These are phyloP conservation scores for Amaranthus tricolor DNA, from an alignment of 179 eudicot species.

Conservation along the genomic window DNA sequence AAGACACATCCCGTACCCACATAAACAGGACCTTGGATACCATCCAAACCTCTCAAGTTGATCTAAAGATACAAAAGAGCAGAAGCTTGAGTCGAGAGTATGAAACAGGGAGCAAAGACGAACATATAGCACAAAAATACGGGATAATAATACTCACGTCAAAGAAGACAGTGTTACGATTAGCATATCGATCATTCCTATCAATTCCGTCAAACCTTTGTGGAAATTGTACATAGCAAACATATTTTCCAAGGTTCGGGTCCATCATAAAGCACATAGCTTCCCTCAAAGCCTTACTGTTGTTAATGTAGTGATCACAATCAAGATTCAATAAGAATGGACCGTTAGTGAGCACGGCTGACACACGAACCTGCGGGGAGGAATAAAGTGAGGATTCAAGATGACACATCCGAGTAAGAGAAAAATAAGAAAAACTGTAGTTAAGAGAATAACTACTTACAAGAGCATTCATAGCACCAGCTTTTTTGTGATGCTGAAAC, in stretches of 20 bases:
- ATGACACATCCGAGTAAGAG: neutral
- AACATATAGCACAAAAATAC: neutral
- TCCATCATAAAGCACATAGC: slow-evolving; percentile 84
- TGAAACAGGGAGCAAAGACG: neutral
- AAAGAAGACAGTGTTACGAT: slow-evolving; percentile 66
- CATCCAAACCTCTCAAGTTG: slow-evolving; percentile 67
- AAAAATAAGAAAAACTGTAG: neutral
- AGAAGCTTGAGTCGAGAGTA: neutral
- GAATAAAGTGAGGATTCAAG: neutral
- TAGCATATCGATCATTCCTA: slow-evolving; percentile 64
- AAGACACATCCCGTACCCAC: slow-evolving; percentile 76
- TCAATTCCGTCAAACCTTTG: slow-evolving; percentile 76
- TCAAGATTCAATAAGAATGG: slow-evolving; percentile 56
- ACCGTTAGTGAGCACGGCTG: slow-evolving; percentile 57
- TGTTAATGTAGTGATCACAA: slow-evolving; percentile 61
- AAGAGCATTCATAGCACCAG: slow-evolving; percentile 72
- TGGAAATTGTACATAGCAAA: slow-evolving; percentile 72
- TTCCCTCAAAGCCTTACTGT: slow-evolving; percentile 63
- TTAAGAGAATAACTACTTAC: slow-evolving; percentile 26
- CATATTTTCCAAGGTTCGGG: slow-evolving; percentile 56
- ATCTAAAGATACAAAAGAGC: slow-evolving; percentile 35
- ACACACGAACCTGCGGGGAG: slow-evolving; percentile 44
- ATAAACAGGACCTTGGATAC: slow-evolving; percentile 72
- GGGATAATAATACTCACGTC: slow-evolving; percentile 40
- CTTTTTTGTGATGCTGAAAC: slow-evolving; percentile 69